These are phyloP conservation scores for Beta macrorhiza DNA, from an alignment of 179 eudicot genomes.

Conservation along the genomic window DNA sequence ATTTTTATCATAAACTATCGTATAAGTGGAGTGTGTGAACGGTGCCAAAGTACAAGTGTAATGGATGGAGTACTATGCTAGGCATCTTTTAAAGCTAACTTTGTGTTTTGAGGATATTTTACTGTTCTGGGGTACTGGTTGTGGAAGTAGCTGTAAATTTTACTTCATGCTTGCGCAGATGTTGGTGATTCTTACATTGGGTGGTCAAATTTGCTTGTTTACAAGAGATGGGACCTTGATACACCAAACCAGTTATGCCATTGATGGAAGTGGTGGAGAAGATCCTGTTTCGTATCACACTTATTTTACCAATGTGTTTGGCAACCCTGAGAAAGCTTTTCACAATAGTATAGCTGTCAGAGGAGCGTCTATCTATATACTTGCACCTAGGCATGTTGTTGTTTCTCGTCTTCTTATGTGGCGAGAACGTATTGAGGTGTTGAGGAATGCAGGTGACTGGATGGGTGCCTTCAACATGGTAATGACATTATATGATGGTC, in stretches of 20 bases:
- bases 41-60: too few relatives aligned
- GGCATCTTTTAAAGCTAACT: background rate
- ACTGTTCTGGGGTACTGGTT: background rate
- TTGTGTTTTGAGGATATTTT: background rate
- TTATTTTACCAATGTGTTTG: conserved; percentile 60
- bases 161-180: conserved; percentile 48
- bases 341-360: conserved; percentile 81
- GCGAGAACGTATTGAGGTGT: conserved; percentile 88
- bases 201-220: conserved; percentile 77
- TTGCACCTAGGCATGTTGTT: conserved; percentile 70
- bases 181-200: conserved; percentile 79
- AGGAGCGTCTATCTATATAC: conserved; percentile 81
- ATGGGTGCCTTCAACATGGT: conserved; percentile 98
- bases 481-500: conserved; percentile 85
- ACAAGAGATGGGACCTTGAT: conserved; percentile 81
- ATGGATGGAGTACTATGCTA: background rate
- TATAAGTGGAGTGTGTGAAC: too few relatives aligned
- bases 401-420: conserved; percentile 88
- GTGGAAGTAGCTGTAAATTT: background rate
- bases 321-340: conserved; percentile 93
- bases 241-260: conserved; percentile 78
- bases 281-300: conserved; percentile 78
- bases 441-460: conserved; percentile 95
- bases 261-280: conserved; percentile 61
- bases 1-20: too few relatives aligned